Evolutionary conservation across 2,329 filamentous ascomycete species (phyloP), one percentile per base, ranked within the genome.

Genomic region (Arthroderma uncinatum): DNA sequence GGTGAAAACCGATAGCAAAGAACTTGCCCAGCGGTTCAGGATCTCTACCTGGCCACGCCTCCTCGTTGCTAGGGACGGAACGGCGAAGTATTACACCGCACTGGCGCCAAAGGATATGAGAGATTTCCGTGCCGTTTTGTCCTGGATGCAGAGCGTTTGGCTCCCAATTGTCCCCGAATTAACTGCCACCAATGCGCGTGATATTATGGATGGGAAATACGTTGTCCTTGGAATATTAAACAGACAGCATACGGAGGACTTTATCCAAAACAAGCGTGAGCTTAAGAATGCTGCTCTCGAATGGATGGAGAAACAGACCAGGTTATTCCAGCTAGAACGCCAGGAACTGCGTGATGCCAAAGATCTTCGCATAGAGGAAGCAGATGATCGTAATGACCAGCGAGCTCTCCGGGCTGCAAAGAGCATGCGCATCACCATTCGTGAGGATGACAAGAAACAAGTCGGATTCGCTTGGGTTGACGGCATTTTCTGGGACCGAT

Each of bases 391-490:
- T 53, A 85, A 88, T 65, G 93, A 98, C 69, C 85, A 96, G 71
- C 84, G 91, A 54, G 92, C 89, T 9, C 74, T 96, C 59, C 81
- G 89, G 37, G 81, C 86, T 44, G 94, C 93, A 36, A 98, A 98
- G 78, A 85, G 83, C 62, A 95, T 95, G 67, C 84, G 85, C 33
- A 91, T 98, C 69, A 88, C 90, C 64, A 94, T 96, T 82, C 86
- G 92, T 64, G 86, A 87, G 68, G 82, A 89, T 55, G 84, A 90
- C 67, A 85, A 86, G 64, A 95, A 92, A 71, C 87, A 95, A 68
- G 90, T 97, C 42, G 82, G 83, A 7, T 98, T 98, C 72, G 93
- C 93, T 10, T 98, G 93, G 93, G 89, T 97, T 10, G 93, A 98
- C 69, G 90, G 91, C 54, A 82, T 89, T 6, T 97, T 97, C 72